Conservation (phyloP, 2,329 filamentous ascomycete genomes). For the Cytospora piceae region DNA sequence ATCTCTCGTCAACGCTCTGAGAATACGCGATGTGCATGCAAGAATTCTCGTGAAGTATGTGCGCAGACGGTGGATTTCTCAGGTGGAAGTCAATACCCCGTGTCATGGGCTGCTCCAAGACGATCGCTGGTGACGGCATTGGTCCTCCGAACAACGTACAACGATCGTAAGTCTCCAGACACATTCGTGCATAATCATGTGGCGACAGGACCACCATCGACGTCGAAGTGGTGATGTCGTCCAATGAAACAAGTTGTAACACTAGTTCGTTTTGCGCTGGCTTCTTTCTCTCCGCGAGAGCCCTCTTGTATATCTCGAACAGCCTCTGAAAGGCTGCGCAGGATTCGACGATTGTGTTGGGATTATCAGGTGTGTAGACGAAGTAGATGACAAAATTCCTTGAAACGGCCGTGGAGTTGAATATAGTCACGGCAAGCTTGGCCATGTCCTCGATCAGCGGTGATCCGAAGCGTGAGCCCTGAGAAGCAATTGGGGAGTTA, state of each 20-base stretch:
- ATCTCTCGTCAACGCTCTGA: slow-evolving; percentile 73
- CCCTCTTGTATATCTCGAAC: slow-evolving; percentile 64
- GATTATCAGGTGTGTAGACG: slow-evolving; percentile 68
- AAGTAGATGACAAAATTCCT: slow-evolving; percentile 77
- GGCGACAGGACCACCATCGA: slow-evolving; percentile 66
- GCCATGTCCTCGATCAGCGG: slow-evolving; percentile 54
- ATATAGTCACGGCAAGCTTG: slow-evolving; percentile 51
- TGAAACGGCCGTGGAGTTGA: slow-evolving; percentile 46
- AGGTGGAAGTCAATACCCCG: slow-evolving; percentile 78
- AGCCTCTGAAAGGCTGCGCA: slow-evolving; percentile 76
- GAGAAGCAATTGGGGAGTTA: slow-evolving; percentile 45
- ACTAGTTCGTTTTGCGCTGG: slow-evolving; percentile 67
- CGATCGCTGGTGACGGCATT: slow-evolving; percentile 69
- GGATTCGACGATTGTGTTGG: slow-evolving; percentile 67
- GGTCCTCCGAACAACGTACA: slow-evolving; percentile 63
- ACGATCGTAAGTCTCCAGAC: slow-evolving; percentile 77
- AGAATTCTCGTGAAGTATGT: slow-evolving; percentile 76
- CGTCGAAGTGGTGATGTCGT: slow-evolving; percentile 66
- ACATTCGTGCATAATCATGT: slow-evolving; percentile 63
- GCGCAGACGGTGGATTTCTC: slow-evolving; percentile 67
- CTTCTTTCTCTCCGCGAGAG: slow-evolving; percentile 53
- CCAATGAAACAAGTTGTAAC: slow-evolving; percentile 73
- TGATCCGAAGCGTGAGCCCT: slow-evolving; percentile 48
- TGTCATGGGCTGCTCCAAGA: slow-evolving; percentile 71
- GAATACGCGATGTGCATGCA: slow-evolving; percentile 82